Evolutionary conservation across 345 rosid genomes (phyloP), one percentile per base, ranked within the genome.

Genomic region (Arabis alpina): DNA sequence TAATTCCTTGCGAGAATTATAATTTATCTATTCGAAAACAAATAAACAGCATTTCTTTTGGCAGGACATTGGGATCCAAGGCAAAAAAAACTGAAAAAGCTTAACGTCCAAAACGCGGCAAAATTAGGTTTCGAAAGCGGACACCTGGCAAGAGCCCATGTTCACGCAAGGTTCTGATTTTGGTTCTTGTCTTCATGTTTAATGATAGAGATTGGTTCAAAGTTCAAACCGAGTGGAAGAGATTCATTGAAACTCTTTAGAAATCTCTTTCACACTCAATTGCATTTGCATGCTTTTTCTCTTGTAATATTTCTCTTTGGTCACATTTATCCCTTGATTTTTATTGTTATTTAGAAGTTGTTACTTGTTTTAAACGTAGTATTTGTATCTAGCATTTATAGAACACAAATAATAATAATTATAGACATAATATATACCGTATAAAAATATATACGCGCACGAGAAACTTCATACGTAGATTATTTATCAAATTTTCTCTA

Each of bases 61-160:
- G 47, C 47, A 13, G 68, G 30, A 63, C 44, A 63, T 6, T 5
- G 37, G 37, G 37, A 34, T 8, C 41, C 16, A 63, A 64, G 68
- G 68, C 61, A 34, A 34, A 6, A 4, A 58, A 16, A 63, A 39
- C n/a, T 25, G 5, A 32, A 56, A 39, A 36, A 9, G 30, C 42
- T 37, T 69, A 40, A 49, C 52, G 68, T 71, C 52, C 12, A 24
- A 72, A 63, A 63, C 64, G 76, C 76, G 66, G 71, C 71, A 65
- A 65, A 54, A 10, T 39, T 30, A 65, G 34, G 54, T 73, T 56
- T 73, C 41, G 61, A 74, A 74, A 51, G 6, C 36, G 6, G 25
- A 59, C 72, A 66, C 42, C 40, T 66, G 77, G 66, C 55, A 34
- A 74, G 4, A 66, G 10, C 61, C 77, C 7, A 41, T 66, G 61